phyloP scores from a whole-genome alignment of 2,329 filamentous ascomycete species.

The Dothistroma pini region DNA sequence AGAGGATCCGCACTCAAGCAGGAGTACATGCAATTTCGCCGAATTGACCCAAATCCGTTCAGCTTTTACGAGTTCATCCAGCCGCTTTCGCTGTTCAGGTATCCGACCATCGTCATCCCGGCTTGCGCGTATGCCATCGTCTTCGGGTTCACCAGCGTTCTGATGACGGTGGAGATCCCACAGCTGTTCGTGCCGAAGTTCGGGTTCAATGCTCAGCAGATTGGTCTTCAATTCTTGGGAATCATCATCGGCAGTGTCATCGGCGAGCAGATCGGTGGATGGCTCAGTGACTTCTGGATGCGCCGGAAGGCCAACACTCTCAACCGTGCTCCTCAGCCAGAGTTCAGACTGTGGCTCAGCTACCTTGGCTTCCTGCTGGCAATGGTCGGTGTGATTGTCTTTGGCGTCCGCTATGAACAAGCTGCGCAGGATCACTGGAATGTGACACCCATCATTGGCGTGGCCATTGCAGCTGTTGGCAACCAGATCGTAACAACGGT shows the following conservation, averaged over 20 bases:
- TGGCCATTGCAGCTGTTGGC: slow-evolving; percentile 50
- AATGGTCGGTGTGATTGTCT: slow-evolving; percentile 53
- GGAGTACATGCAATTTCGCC: slow-evolving; percentile 44
- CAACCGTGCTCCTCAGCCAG: slow-evolving; percentile 40
- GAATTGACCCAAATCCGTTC: slow-evolving; percentile 53
- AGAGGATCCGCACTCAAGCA: slow-evolving; percentile 42
- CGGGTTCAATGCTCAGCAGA: slow-evolving; percentile 54
- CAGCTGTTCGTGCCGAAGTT: slow-evolving; percentile 56
- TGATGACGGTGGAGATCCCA: slow-evolving; percentile 58
- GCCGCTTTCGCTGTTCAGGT: slow-evolving; percentile 47
- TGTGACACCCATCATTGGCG: slow-evolving; percentile 50
- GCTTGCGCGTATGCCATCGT: slow-evolving; percentile 54
- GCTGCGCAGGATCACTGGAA: slow-evolving; percentile 49
- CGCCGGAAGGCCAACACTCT: slow-evolving; percentile 37
- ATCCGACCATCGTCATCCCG: slow-evolving; percentile 50
- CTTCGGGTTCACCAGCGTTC: slow-evolving; percentile 53
- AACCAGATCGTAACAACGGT: slow-evolving; percentile 61
- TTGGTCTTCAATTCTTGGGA: slow-evolving; percentile 57
- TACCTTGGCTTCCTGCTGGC: slow-evolving; percentile 52
- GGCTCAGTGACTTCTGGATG: slow-evolving; percentile 54
- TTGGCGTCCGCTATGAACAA: slow-evolving; percentile 50
- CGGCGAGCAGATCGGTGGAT: slow-evolving; percentile 57
- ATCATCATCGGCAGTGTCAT: slow-evolving; percentile 56
- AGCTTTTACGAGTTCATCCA: slow-evolving; percentile 50
- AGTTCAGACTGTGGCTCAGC: slow-evolving; percentile 56